Evolutionary conservation across 768 basidiomycete species (phyloP), one percentile per base, ranked within the genome.

Genomic region (Lactarius vividus): DNA sequence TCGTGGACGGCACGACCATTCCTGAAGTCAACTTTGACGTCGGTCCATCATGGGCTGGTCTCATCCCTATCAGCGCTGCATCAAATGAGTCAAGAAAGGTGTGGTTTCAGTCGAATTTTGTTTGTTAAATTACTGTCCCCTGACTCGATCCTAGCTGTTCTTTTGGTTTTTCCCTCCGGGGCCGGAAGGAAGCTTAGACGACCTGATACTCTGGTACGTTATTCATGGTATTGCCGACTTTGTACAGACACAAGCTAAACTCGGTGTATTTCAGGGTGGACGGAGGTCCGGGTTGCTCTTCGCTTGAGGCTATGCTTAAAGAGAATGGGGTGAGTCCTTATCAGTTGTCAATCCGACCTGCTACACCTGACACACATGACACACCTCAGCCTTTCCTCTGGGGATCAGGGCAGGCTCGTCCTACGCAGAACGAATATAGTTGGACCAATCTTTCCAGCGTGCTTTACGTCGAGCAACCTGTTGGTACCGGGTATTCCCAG

Each of bases 131-230:
- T 42, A 42, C 4, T 10, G 40, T 35, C 11, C 31, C 35, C 63
- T 61, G 29, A 59, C 42, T 42, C 26, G 10, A 15, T n/a, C 2
- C 18, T 46, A 91, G 88, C 81, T 91, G 18, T 92, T 88, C 79
- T 92, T 92, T 77, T 91, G 90, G 89, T 88, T 90, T 76, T 91
- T 90, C 79, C 90, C 90, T 61, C 88, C 89, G 1, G 89, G 88
- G 3, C 87, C 88, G 0, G 77, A 85, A 70, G 90, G 89, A 23
- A 88, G 85, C 69, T 72, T 83, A 4, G 88, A 92, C 70, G 88
- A 91, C 72, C 71, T 92, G 52, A 87, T 91, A 35, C 88, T 91
- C 75, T 91, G 89, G 89, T 87, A 70, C 57, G 77, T 58, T 61
- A 75, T 77, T 35, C 49, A 63, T 44, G 39, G 35, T 23, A 15